These are phyloP conservation scores for Nicotiana tomentosiformis DNA, from an alignment of 257 asterid species.

Conservation along the genomic window DNA sequence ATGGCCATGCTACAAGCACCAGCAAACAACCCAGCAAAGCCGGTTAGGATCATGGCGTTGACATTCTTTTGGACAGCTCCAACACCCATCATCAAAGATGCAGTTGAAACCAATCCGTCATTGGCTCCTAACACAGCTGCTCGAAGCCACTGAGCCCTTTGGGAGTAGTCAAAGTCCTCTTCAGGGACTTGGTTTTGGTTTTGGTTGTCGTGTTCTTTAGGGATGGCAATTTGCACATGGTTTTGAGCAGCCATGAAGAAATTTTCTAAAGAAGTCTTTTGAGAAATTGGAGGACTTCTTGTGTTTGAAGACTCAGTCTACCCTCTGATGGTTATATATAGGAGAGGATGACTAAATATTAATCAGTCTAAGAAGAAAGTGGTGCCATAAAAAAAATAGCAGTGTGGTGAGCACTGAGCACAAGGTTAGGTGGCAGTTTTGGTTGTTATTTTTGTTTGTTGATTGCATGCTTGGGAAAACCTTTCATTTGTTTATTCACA, in stretches of 20 bases:
- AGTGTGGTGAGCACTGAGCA: constrained; percentile 37
- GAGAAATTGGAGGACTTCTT: not conserved
- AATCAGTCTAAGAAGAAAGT: not conserved
- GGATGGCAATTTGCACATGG: constrained; percentile 31
- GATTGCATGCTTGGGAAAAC: not conserved
- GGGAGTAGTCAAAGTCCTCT: constrained; percentile 42
- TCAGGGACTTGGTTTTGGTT: constrained; percentile 19
- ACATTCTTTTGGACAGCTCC: constrained; percentile 54
- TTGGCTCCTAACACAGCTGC: constrained; percentile 64
- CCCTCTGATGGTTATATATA: constrained; percentile 29
- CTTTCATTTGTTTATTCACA: not conserved
- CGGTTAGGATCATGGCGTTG: constrained; percentile 49
- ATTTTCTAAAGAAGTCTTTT: not conserved
- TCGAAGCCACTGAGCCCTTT: constrained; percentile 68
- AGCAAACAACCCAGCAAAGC: constrained; percentile 56
- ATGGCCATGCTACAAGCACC: constrained; percentile 83
- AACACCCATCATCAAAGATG: constrained; percentile 64
- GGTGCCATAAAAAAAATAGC: not conserved
- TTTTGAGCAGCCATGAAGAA: constrained; percentile 40
- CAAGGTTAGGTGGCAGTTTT: constrained; percentile 20
- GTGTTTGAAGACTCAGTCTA: not conserved
- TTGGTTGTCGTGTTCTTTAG: constrained; percentile 12
- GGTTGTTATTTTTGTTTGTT: not conserved
- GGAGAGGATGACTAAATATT: constrained; percentile 1
- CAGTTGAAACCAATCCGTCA: constrained; percentile 59